phyloP scores from a whole-genome alignment of 106 monocot genomes.

The Platanthera zijinensis region DNA sequence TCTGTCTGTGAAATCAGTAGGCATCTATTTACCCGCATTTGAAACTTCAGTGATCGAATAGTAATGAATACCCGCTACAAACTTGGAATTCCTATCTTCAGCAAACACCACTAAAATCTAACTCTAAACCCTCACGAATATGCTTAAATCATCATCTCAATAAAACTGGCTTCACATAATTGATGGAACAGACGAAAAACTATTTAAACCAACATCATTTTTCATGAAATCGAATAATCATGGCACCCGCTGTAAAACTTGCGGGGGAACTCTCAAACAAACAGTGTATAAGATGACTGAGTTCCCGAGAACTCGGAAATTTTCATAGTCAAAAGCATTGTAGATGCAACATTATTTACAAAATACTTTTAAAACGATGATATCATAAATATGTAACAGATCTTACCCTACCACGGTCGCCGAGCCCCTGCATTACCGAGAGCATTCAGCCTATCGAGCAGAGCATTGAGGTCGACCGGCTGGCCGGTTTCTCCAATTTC shows the following conservation, averaged over 20 bases:
- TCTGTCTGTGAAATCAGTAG: no score
- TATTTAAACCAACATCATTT: background rate
- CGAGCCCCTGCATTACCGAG: slow-evolving; percentile 16
- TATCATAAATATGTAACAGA: background rate
- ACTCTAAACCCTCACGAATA: no score
- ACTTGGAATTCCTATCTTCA: no score
- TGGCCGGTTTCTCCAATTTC: slow-evolving; percentile 60
- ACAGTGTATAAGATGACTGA: background rate
- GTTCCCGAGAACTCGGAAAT: background rate
- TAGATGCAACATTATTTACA: slow-evolving; percentile 1
- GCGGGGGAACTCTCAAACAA: slow-evolving; percentile 1
- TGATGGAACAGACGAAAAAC: background rate
- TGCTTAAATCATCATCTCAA: no score
- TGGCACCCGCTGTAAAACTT: slow-evolving; percentile 1
- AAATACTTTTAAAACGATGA: background rate
- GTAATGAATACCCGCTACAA: no score
- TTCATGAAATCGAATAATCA: background rate
- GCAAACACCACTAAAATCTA: no score
- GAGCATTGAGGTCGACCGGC: slow-evolving; percentile 60
- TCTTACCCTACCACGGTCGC: slow-evolving; percentile 40
- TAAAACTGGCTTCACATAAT: background rate
- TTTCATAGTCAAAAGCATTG: background rate
- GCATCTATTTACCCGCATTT: no score
- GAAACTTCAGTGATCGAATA: no score
- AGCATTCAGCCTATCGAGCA: slow-evolving; percentile 69